A percentile compares a stretch with the other conserved stretches of the same genome.
Evolutionary conservation across 139 green algal genomes (phyloP).

Genomic region (Chlamydomonas schloesseri): DNA sequence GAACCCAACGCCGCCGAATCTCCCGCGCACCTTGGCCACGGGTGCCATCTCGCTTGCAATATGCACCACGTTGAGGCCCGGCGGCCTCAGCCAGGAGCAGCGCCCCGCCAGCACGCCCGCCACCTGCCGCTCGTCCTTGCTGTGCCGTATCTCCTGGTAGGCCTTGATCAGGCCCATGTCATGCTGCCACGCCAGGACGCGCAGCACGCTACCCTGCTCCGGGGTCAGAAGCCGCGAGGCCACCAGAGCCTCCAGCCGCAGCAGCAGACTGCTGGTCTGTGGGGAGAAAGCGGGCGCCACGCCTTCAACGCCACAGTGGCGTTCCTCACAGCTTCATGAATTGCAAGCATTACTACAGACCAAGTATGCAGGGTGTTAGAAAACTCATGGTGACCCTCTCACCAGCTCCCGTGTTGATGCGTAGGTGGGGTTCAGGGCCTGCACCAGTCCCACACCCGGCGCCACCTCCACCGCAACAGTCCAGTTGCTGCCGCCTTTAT

Average conservation of each 20-base stretch:
- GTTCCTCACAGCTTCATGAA: too few relatives aligned
- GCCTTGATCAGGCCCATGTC: constrained; percentile 48
- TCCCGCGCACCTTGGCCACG: constrained; percentile 90
- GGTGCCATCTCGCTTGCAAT: constrained; percentile 97
- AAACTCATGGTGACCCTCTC: neutral
- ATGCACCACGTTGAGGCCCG: constrained; percentile 86
- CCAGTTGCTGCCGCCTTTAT: constrained; percentile 63
- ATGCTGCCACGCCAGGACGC: constrained; percentile 51
- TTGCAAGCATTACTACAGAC: too few relatives aligned
- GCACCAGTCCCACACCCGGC: constrained; percentile 32
- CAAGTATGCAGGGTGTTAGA: too few relatives aligned
- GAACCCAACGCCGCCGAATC: too few relatives aligned
- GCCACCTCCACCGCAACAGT: constrained; percentile 45
- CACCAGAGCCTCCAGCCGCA: constrained; percentile 53
- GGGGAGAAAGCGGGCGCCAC: neutral
- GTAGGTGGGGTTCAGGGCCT: constrained; percentile 26
- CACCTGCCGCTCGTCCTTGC: constrained; percentile 21
- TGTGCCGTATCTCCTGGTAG: constrained; percentile 38
- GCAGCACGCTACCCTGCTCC: constrained; percentile 57
- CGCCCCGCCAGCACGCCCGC: constrained; percentile 45
- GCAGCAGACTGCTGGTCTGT: constrained; percentile 52
- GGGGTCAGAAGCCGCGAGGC: constrained; percentile 32
- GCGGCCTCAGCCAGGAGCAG: constrained; percentile 42
- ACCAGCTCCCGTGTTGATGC: constrained; percentile 22
- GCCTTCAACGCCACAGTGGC: too few relatives aligned